Percentiles rank a stretch among this genome's conserved stretches.
phyloP scores from a whole-genome alignment of 257 asterid species.

The Nicotiana obtusifolia region DNA sequence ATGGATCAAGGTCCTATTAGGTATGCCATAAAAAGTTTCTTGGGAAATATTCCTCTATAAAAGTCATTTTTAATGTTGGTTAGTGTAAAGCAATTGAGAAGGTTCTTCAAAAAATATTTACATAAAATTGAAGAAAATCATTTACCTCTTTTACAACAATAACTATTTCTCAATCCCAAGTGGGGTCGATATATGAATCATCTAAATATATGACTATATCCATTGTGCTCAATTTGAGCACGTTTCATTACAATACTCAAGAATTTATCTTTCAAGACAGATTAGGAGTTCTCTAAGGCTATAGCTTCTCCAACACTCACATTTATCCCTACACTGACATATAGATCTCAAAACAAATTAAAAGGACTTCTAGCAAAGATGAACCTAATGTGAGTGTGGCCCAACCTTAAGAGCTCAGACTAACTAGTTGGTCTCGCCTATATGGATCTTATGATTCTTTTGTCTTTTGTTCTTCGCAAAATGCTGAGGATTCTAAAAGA shows the following conservation, averaged over 20 bases:
- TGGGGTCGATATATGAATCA: background rate
- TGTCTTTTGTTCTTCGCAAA: background rate
- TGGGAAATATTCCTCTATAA: background rate
- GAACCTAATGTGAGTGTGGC: background rate
- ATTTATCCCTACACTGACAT: background rate
- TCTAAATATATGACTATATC: background rate
- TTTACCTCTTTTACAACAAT: background rate
- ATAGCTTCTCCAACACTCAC: background rate
- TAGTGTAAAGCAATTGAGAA: background rate
- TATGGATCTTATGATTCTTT: background rate
- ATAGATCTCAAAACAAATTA: constrained; percentile 1
- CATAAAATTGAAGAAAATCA: background rate
- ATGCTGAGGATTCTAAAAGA: background rate
- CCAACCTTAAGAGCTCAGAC: background rate
- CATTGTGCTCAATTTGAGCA: background rate
- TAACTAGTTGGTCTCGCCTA: background rate
- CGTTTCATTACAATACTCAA: background rate
- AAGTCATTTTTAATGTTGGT: background rate
- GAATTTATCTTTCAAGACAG: background rate
- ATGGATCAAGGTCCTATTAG: background rate
- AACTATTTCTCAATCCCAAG: background rate
- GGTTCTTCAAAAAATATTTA: background rate
- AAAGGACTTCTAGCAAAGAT: background rate
- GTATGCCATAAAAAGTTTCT: background rate
- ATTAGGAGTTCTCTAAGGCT: background rate